Percentiles rank a stretch among this genome's conserved stretches.
These are phyloP conservation scores for Gleditsia sinensis DNA, from an alignment of 306 rosid genomes.

Conservation along the genomic window DNA sequence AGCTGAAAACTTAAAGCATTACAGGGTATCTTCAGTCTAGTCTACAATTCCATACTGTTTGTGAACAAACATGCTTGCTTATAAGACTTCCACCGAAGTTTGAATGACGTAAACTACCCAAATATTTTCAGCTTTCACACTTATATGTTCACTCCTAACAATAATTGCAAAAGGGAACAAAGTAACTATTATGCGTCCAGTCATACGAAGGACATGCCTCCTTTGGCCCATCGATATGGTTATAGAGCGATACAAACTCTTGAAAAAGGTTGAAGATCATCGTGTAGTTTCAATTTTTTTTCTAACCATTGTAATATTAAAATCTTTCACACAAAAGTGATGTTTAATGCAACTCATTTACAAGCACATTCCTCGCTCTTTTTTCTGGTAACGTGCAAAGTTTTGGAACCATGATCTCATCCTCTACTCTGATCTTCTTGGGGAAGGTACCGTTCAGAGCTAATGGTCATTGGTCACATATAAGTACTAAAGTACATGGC, in stretches of 20 bases:
- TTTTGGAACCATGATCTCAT: neutral
- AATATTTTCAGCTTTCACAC: conserved; percentile 11
- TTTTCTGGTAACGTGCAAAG: neutral
- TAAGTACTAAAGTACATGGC: conserved; percentile 5
- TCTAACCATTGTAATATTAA: conserved; percentile 16
- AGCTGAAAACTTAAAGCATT: neutral
- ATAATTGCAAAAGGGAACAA: neutral
- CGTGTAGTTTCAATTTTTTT: conserved; percentile 2
- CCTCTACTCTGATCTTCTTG: conserved; percentile 13
- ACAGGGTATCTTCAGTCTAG: neutral
- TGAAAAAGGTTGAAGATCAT: conserved; percentile 11
- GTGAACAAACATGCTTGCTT: conserved; percentile 8
- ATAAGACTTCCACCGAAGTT: conserved; percentile 2
- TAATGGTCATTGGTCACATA: neutral
- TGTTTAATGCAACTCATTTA: conserved; percentile 12
- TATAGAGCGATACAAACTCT: conserved; percentile 16
- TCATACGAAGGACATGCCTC: conserved; percentile 1
- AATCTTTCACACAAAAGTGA: neutral
- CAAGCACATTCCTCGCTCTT: neutral
- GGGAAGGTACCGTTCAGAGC: conserved; percentile 12
- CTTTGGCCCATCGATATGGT: conserved; percentile 13
- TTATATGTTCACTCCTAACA: neutral
- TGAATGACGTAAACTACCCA: conserved; percentile 9
- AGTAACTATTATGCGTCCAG: conserved; percentile 3
- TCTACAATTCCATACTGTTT: conserved; percentile 14